These are phyloP conservation scores for Vitis hybrid DNA, from an alignment of 177 flowering plant species.

Conservation along the genomic window DNA sequence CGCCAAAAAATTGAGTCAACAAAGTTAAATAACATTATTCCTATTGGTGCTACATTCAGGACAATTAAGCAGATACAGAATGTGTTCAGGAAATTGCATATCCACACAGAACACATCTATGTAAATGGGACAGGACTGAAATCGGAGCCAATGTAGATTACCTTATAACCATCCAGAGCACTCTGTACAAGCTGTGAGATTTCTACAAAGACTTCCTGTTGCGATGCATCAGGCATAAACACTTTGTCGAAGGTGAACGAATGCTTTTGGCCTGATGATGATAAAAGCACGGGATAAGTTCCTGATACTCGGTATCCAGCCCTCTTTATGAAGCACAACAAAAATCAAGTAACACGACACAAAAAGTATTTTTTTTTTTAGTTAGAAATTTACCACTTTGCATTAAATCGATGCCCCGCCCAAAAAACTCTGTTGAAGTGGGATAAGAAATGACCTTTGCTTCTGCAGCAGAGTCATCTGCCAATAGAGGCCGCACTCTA, in stretches of 20 bases:
- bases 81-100: too few relatives aligned
- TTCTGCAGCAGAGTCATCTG: slow-evolving; percentile 67
- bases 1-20: too few relatives aligned
- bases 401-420: slow-evolving; percentile 76
- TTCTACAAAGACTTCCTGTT: slow-evolving; percentile 90
- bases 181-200: slow-evolving; percentile 93
- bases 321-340: not conserved
- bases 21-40: too few relatives aligned
- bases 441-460: slow-evolving; percentile 64
- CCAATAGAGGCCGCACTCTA: slow-evolving; percentile 85
- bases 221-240: slow-evolving; percentile 68
- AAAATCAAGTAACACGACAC: not conserved
- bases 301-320: not conserved
- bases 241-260: slow-evolving; percentile 91
- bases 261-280: slow-evolving; percentile 72
- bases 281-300: not conserved
- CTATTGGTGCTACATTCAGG: too few relatives aligned
- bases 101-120: too few relatives aligned
- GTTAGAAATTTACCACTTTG: slow-evolving; percentile 66
- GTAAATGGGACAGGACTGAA: not conserved
- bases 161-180: slow-evolving; percentile 90
- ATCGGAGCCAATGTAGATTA: slow-evolving; percentile 9
- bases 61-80: too few relatives aligned
- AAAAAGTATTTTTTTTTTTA: not conserved
- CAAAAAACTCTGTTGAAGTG: slow-evolving; percentile 60